A percentile compares a stretch with the other conserved stretches of the same genome.
Conservation (phyloP, 495 filamentous ascomycete species). For the Penicillium canescens region DNA sequence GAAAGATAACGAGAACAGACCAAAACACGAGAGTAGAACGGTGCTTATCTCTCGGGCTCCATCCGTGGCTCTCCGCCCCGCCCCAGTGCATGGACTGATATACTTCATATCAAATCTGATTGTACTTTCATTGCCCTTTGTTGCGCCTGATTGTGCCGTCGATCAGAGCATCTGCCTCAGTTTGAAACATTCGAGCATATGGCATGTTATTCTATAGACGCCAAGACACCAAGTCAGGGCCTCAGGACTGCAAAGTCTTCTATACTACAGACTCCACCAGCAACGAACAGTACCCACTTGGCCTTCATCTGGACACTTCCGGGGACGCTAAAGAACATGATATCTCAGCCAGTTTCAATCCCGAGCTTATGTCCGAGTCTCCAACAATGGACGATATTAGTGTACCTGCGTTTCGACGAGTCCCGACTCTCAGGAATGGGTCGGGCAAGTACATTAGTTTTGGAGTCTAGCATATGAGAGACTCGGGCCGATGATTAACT, state of each 20-base stretch:
- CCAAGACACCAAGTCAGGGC: too few relatives aligned
- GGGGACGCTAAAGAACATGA: conserved; percentile 5
- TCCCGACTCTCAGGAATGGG: not conserved
- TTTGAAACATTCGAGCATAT: too few relatives aligned
- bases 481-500: conserved; percentile 8
- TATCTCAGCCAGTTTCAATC: conserved; percentile 2
- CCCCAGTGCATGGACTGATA: conserved; percentile 1
- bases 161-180: too few relatives aligned
- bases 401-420: conserved; percentile 10
- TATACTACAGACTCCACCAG: conserved; percentile 1
- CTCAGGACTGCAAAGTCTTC: too few relatives aligned
- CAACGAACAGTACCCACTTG: conserved; percentile 13
- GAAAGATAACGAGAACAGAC: not conserved
- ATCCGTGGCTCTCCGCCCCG: conserved; percentile 6
- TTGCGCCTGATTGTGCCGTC: too few relatives aligned
- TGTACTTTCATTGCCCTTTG: not conserved
- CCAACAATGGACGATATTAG: not conserved
- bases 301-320: conserved; percentile 5
- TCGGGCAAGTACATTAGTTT: conserved; percentile 1
- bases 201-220: too few relatives aligned
- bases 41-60: conserved; percentile 14
- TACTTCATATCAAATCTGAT: conserved; percentile 1
- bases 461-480: conserved; percentile 1
- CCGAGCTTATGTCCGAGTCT: not conserved
- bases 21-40: conserved; percentile 1